A percentile compares a stretch with the other conserved stretches of the same genome.
These are phyloP conservation scores for Puccinia novopanici DNA, from an alignment of 1,284 basidiomycete species.

Conservation along the genomic window DNA sequence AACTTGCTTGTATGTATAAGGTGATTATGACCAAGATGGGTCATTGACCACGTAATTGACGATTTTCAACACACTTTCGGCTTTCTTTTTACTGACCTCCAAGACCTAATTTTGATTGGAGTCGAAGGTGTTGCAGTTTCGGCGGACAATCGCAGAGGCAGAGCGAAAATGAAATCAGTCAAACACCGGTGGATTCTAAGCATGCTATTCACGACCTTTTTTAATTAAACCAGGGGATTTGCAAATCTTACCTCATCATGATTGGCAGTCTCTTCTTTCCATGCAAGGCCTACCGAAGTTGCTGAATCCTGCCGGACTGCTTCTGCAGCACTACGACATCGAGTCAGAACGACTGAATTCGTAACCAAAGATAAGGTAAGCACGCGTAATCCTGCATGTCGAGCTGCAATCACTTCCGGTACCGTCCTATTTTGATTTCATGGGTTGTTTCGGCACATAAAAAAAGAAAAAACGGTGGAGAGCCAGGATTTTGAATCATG, in stretches of 20 bases:
- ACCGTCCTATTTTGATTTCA: conserved; percentile 61
- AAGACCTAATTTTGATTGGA: conserved; percentile 25
- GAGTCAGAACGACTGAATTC: conserved; percentile 55
- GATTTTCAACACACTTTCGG: conserved; percentile 26
- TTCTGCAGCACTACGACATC: conserved; percentile 54
- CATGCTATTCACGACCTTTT: too few species aligned
- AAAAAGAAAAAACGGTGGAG: neutral
- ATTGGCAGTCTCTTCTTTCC: conserved; percentile 50
- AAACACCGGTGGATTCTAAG: neutral
- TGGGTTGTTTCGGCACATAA: neutral
- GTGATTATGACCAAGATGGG: conserved; percentile 17
- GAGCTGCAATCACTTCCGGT: conserved; percentile 80
- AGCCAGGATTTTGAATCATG: neutral
- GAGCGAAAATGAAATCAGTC: neutral
- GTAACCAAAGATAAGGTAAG: conserved; percentile 56
- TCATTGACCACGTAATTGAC: conserved; percentile 45
- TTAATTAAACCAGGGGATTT: neutral
- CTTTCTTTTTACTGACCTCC: conserved; percentile 37
- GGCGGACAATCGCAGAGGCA: neutral
- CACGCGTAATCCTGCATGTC: conserved; percentile 63
- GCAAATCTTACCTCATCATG: conserved; percentile 30
- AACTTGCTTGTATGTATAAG: too few species aligned
- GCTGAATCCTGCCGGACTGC: conserved; percentile 46
- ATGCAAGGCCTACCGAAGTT: neutral
- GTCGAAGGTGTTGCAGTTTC: neutral